A percentile compares a stretch with the other conserved stretches of the same genome.
These are phyloP conservation scores for Chaetomium globosum DNA, from an alignment of 2,329 filamentous ascomycete genomes.

Conservation along the genomic window DNA sequence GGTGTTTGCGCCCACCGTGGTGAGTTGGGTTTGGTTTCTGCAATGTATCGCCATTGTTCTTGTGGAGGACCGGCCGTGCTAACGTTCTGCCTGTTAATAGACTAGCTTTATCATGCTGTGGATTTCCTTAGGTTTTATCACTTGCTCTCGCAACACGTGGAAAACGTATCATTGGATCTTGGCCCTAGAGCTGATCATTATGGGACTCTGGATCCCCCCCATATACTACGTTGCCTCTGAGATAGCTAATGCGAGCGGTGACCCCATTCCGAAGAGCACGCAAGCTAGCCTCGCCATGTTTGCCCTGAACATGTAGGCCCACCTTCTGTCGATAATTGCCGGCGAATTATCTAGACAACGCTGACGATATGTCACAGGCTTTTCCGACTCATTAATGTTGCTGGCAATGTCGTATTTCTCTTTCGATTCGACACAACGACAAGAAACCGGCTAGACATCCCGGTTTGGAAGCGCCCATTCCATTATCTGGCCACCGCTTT, in stretches of 20 bases:
- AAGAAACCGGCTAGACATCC: conserved; percentile 10
- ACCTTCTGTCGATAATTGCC: neutral
- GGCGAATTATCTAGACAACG: too few species aligned
- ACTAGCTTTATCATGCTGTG: conserved; percentile 47
- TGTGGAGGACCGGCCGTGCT: neutral
- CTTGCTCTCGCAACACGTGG: conserved; percentile 42
- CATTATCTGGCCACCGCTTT: conserved; percentile 18
- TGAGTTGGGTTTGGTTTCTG: conserved; percentile 36
- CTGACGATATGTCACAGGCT: conserved; percentile 23
- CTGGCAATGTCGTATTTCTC: conserved; percentile 30
- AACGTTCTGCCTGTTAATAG: neutral
- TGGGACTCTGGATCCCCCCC: conserved; percentile 42
- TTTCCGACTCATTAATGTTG: conserved; percentile 32
- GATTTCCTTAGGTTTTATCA: conserved; percentile 42
- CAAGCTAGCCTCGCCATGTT: conserved; percentile 44
- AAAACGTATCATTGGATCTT: conserved; percentile 48
- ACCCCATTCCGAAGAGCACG: conserved; percentile 31
- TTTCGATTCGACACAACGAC: conserved; percentile 25
- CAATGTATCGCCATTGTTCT: neutral
- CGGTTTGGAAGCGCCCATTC: conserved; percentile 21
- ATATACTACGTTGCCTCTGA: conserved; percentile 37
- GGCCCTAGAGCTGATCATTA: conserved; percentile 44
- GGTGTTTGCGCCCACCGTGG: conserved; percentile 43
- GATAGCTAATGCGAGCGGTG: conserved; percentile 16
- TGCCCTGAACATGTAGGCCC: conserved; percentile 45